A percentile compares a stretch with the other conserved stretches of the same genome.
These are phyloP conservation scores for Huiozyma sinensis DNA, from an alignment of 805 yeast species.

Conservation along the genomic window DNA sequence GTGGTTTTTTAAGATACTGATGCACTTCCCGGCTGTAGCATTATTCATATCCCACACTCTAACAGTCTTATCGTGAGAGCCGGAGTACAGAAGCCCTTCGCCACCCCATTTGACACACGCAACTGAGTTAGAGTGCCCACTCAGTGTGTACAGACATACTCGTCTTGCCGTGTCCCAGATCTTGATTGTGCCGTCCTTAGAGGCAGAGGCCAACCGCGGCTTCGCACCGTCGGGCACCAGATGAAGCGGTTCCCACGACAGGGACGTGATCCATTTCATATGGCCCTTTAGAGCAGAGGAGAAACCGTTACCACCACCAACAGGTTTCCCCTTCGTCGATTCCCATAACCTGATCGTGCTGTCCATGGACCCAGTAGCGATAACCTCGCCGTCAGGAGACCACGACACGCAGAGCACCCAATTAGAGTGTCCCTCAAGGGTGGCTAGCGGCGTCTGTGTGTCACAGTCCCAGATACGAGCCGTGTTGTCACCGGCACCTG, in stretches of 20 bases:
- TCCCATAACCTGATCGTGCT: constrained; percentile 84
- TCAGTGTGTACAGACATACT: constrained; percentile 54
- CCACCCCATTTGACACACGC: constrained; percentile 99
- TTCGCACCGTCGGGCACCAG: constrained; percentile 51
- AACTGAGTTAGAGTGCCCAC: constrained; percentile 83
- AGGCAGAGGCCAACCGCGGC: constrained; percentile 72
- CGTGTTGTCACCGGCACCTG: constrained; percentile 94
- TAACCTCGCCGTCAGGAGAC: constrained; percentile 82
- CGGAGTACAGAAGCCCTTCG: constrained; percentile 67
- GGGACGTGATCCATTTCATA: constrained; percentile 76
- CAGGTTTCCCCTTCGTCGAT: constrained; percentile 54
- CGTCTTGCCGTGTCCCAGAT: constrained; percentile 81
- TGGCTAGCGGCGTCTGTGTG: constrained; percentile 80
- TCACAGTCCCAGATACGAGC: constrained; percentile 96
- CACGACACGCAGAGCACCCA: constrained; percentile 91
- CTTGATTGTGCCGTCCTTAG: constrained; percentile 83
- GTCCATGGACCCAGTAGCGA: constrained; percentile 97
- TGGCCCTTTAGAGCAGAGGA: constrained; percentile 51
- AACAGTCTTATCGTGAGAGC: constrained; percentile 90
- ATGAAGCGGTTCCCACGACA: constrained; percentile 93
- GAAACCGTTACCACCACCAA: constrained; percentile 45
- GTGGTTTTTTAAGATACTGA: constrained; percentile 73
- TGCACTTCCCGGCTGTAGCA: constrained; percentile 49
- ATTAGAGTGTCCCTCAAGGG: constrained; percentile 74
- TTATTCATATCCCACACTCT: constrained; percentile 76